Evolutionary conservation across 129 eudicot species (phyloP), one percentile per base, ranked within the genome.

Genomic region (Pseudognaphalium luteoalbum): DNA sequence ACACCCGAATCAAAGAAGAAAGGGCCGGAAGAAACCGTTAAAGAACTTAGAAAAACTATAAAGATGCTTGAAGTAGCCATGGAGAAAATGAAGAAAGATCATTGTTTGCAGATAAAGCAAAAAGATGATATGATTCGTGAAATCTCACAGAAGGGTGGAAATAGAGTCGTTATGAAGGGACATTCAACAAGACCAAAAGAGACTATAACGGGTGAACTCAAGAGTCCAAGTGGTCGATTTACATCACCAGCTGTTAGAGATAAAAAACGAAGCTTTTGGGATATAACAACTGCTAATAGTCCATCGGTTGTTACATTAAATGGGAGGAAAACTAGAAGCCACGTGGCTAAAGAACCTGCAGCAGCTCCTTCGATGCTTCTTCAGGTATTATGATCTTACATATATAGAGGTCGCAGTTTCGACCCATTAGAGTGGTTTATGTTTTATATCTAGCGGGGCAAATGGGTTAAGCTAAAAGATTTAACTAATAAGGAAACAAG

Each of bases 251-350:
- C 84, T 2, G 89, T 91, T 17, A 80, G 85, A 56, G 92, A 90
- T 39, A 91, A 89, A 47, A 89, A 91, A 54, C 80, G 97, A 60
- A 89, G 85, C 78, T 85, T 89, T 74, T 89, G 97, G 97, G 97
- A 91, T 62, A 91, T 91, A 74, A 85, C 97, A 32, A 85, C 97
- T 57, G 92, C 88, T 57, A 91, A 85, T 58, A 91, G 97, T 56
- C 97, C 97, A 21, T 91, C 96, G 0, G 77, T 87, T 73, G 78
- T 83, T 59, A 78, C 93, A 7, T 29, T 86, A 59, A 83, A 89
- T 70, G 96, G 91, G 69, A 87, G 96, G 69, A 87, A 91, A 81
- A 91, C 97, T 7, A 80, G 89, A 83, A 91, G 92, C 81, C 91
- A 91, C 78, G 83, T 87, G 73, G 68, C 32, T 72, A 73, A 50